Conservation (phyloP, 2,329 filamentous ascomycete genomes). For the Thielaviopsis musarum region DNA sequence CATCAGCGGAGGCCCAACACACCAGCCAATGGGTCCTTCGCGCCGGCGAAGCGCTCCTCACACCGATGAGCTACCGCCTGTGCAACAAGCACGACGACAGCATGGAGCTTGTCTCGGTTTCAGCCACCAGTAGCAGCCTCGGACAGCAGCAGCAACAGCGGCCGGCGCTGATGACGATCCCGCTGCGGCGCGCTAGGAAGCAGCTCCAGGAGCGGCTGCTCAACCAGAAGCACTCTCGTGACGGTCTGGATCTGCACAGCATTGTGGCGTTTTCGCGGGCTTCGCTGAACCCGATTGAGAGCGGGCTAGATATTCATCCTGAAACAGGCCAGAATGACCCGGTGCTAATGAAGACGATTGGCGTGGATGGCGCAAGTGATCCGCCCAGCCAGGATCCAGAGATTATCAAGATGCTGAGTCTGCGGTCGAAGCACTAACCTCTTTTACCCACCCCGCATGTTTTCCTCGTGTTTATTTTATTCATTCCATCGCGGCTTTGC, state of each 20-base stretch:
- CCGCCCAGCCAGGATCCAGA: constrained; percentile 25
- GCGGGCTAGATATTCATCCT: constrained; percentile 24
- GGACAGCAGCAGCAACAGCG: neutral
- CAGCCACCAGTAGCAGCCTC: neutral
- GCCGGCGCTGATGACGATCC: constrained; percentile 7
- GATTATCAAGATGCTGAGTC: constrained; percentile 17
- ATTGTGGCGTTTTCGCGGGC: constrained; percentile 20
- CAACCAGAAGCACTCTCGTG: constrained; percentile 8
- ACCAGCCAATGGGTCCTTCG: constrained; percentile 15
- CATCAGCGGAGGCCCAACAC: constrained; percentile 9
- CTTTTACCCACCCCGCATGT: neutral
- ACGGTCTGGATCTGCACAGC: constrained; percentile 17
- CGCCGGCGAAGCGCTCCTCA: constrained; percentile 15
- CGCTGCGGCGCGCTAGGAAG: constrained; percentile 6
- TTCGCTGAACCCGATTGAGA: constrained; percentile 16
- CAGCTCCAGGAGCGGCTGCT: constrained; percentile 6
- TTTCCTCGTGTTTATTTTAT: neutral
- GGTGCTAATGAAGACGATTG: constrained; percentile 18
- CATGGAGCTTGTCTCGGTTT: neutral
- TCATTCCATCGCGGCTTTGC: neutral
- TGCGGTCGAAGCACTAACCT: constrained; percentile 4
- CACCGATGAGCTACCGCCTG: constrained; percentile 15
- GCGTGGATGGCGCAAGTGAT: constrained; percentile 15
- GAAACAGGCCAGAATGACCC: constrained; percentile 25
- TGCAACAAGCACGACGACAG: constrained; percentile 14